A percentile compares a stretch with the other conserved stretches of the same genome.
Evolutionary conservation across 73 alveolate genomes (phyloP).

Genomic region (Stentor roeselii): DNA sequence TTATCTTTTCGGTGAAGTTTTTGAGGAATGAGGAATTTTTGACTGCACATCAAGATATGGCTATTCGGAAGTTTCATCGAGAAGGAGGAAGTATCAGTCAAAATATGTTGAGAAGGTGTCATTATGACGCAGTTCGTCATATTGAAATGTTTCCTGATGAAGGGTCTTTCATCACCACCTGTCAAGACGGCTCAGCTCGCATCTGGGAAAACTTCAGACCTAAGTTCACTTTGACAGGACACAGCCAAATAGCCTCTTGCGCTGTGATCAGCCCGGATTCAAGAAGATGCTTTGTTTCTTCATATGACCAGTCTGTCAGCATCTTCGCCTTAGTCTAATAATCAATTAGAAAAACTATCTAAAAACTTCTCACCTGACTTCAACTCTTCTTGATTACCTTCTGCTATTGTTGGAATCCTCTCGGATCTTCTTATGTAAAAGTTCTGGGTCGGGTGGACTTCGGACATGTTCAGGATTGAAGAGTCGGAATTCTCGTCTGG

Average conservation of each 20-base stretch:
- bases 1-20: neutral
- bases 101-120: neutral
- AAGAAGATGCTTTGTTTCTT: neutral
- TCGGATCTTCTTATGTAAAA: no score
- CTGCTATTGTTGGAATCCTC: no score
- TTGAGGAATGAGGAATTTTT: constrained; percentile 13
- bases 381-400: no score
- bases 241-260: constrained; percentile 3
- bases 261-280: neutral
- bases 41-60: neutral
- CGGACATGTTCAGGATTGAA: no score
- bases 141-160: neutral
- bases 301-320: constrained; percentile 6
- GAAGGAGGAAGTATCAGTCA: neutral
- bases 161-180: neutral
- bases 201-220: neutral
- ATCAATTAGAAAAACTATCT: no score
- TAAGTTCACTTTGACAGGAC: neutral
- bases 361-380: no score
- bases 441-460: no score
- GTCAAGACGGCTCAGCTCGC: constrained; percentile 23
- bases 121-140: neutral
- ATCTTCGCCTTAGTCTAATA: no score
- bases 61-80: neutral
- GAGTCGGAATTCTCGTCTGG: no score